These are phyloP conservation scores for Diaporthe destruens DNA, from an alignment of 2,329 filamentous ascomycete genomes.

Conservation along the genomic window DNA sequence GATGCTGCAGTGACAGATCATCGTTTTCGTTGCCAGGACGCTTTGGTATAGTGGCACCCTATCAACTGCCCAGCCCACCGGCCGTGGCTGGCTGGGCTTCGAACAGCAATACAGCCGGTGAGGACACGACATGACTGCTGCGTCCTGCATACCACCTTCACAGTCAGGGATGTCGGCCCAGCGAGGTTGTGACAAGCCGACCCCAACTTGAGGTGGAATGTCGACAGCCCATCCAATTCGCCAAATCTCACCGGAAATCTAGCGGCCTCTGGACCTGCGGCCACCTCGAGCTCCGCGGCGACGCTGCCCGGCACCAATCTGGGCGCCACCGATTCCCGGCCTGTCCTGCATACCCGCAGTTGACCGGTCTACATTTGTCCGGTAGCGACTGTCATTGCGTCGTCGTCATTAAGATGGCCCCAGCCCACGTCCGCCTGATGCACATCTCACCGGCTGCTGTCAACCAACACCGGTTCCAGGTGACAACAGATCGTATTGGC, in stretches of 20 bases:
- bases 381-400: conserved; percentile 15
- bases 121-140: conserved; percentile 24
- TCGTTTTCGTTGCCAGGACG: conserved; percentile 35
- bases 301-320: conserved; percentile 8
- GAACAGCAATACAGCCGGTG: conserved; percentile 21
- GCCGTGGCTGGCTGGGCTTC: conserved; percentile 30
- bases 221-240: not conserved
- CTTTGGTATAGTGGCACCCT: conserved; percentile 8
- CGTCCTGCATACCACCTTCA: conserved; percentile 28
- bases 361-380: conserved; percentile 7
- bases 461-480: conserved; percentile 2
- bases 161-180: conserved; percentile 18
- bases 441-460: conserved; percentile 22
- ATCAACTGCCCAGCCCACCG: not conserved
- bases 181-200: conserved; percentile 15
- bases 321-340: conserved; percentile 26
- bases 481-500: conserved; percentile 8
- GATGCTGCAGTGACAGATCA: conserved; percentile 40
- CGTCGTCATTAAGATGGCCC: conserved; percentile 2
- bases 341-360: not conserved
- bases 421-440: conserved; percentile 4
- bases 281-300: conserved; percentile 11
- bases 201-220: not conserved
- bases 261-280: not conserved
- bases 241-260: conserved; percentile 21